These are phyloP conservation scores for Fusarium sp. DNA, from an alignment of 2,329 filamentous ascomycete species.

Conservation along the genomic window DNA sequence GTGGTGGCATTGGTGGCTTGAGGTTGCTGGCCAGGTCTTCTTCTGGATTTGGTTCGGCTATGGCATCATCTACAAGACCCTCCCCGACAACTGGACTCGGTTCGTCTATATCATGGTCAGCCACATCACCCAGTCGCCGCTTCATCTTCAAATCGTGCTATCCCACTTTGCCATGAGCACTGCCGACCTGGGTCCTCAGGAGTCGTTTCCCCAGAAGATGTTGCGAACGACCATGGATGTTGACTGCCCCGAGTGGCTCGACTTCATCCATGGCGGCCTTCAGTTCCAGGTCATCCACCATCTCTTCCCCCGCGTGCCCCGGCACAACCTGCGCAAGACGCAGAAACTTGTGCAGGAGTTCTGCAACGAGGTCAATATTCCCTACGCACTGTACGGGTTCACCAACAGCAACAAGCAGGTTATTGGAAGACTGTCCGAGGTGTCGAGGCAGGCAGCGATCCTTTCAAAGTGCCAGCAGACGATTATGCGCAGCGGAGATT, in stretches of 20 bases:
- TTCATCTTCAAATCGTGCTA: constrained; percentile 92
- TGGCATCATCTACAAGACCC: constrained; percentile 79
- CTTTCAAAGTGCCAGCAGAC: constrained; percentile 80
- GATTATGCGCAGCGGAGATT: constrained; percentile 54
- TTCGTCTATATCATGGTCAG: constrained; percentile 84
- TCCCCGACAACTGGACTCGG: constrained; percentile 79
- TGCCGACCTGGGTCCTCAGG: constrained; percentile 83
- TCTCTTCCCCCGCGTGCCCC: constrained; percentile 85
- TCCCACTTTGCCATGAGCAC: constrained; percentile 97
- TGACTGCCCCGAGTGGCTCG: constrained; percentile 88
- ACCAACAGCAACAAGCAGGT: constrained; percentile 87
- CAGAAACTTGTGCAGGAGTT: constrained; percentile 86
- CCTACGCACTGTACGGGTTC: constrained; percentile 90
- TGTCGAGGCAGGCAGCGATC: constrained; percentile 84
- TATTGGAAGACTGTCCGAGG: constrained; percentile 81
- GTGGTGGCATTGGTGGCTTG: constrained; percentile 88
- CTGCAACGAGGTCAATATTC: constrained; percentile 85
- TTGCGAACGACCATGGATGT: constrained; percentile 95
- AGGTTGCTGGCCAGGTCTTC: constrained; percentile 81
- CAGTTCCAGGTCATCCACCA: constrained; percentile 95
- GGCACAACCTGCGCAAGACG: constrained; percentile 84
- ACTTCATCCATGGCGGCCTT: constrained; percentile 90
- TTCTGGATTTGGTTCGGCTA: constrained; percentile 95
- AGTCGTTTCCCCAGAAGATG: constrained; percentile 93
- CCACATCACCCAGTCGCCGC: constrained; percentile 84